A percentile compares a stretch with the other conserved stretches of the same genome.
These are phyloP conservation scores for Gamsiella multidivaricata DNA, from an alignment of 192 early-diverging fungal genomes.

Conservation along the genomic window DNA sequence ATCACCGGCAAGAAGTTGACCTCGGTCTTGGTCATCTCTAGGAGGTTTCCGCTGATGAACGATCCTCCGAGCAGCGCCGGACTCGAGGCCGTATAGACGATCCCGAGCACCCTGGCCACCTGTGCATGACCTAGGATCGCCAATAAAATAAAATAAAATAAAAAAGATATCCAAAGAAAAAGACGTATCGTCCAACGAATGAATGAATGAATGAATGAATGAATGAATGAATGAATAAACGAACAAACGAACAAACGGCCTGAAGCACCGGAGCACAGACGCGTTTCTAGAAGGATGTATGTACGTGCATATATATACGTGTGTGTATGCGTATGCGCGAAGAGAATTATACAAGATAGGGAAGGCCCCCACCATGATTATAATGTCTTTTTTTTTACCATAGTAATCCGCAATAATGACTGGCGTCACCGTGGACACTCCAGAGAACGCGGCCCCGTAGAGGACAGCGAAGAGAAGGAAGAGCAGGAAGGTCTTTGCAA, in stretches of 20 bases:
- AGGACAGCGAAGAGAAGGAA: slow-evolving; percentile 55
- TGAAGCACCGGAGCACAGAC: no score
- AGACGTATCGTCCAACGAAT: neutral
- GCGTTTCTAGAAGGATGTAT: no score
- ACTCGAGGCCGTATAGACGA: slow-evolving; percentile 48
- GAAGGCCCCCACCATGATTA: no score
- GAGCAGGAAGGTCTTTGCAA: slow-evolving; percentile 42
- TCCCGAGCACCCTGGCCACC: slow-evolving; percentile 45
- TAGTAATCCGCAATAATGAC: slow-evolving; percentile 50
- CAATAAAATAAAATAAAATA: neutral
- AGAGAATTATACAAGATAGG: no score
- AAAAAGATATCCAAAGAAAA: neutral
- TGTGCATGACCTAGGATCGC: slow-evolving; percentile 18
- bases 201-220: no score
- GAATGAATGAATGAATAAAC: no score
- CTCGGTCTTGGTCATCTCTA: slow-evolving; percentile 22
- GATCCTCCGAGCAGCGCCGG: slow-evolving; percentile 50
- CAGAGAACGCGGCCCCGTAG: slow-evolving; percentile 57
- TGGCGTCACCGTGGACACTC: slow-evolving; percentile 55
- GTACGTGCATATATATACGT: no score
- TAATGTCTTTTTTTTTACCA: slow-evolving; percentile 46
- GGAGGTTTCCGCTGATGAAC: slow-evolving; percentile 43
- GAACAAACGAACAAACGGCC: no score
- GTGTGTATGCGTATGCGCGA: no score
- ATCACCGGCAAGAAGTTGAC: slow-evolving; percentile 22